Evolutionary conservation across 2,329 filamentous ascomycete species (phyloP), one percentile per base, ranked within the genome.

Genomic region (Neofusicoccum ribis): DNA sequence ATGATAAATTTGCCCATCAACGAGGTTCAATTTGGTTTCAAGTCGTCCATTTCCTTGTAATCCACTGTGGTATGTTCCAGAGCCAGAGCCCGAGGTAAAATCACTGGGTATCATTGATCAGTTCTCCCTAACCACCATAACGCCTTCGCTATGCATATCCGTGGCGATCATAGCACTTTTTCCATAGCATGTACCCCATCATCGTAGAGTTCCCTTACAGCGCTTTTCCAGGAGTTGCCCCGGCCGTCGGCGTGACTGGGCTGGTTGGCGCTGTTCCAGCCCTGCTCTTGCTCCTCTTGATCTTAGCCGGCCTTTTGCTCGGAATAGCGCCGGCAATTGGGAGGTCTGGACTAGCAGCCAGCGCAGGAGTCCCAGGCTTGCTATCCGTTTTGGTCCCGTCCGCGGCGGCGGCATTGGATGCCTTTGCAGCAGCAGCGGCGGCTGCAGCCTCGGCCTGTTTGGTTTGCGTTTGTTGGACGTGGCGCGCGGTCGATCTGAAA

Each of bases 401-500:
- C 12, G 65, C 49, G 0, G 69, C 67, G 3, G 67, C 65, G 1
- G 70, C 68, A 61, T 70, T 74, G 2, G 76, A 74, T 8, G 73
- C 76, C 11, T 72, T 70, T 3, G 69, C 73, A 3, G 67, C 71
- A 23, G 72, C 77, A 1, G 71, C 73, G 0, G 68, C 71, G 4
- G 69, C 69, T 47, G 74, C 76, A 17, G 70, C 70, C 14, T 69
- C 69, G 2, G 74, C 73, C 50, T 69, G 60, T 50, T 70, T 67
- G 69, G 72, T 75, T 65, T 77, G 74, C 43, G 74, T 67, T 49
- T 80, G 80, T 66, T 79, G 77, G 8, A 83, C 74, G 8, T 76
- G 77, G 39, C 77, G 74, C 31, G 74, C 75, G 1, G 81, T 80
- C 39, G 77, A 77, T 4, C 81, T 81, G 68, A 88, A 81, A 63